Evolutionary conservation across 306 rosid species (phyloP), one percentile per base, ranked within the genome.

Genomic region (Cicer chorassanicum): DNA sequence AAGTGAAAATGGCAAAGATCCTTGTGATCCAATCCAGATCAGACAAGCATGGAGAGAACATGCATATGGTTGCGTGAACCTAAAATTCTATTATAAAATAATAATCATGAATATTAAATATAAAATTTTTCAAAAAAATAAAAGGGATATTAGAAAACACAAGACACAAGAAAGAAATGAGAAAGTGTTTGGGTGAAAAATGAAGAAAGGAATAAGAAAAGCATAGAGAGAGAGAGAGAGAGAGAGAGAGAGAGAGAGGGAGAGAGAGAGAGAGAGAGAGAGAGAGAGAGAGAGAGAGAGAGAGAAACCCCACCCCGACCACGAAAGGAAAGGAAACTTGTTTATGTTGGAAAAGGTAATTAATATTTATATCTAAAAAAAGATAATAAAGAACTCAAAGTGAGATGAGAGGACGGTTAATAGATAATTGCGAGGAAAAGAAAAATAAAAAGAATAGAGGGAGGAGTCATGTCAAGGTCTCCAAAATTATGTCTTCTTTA

Each of bases 11-110:
- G 70, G 84, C 89, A 87, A 85, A 83, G 87, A 91, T 81, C 88
- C 87, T 84, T 86, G 85, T 81, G 97, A 91, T 91, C 95, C 95
- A 91, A 94, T 90, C 97, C 96, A 88, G 96, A 94, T 94, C 96
- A 93, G 97, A 91, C 93, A 89, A 86, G 86, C 83, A 84, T 74
- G 79, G 81, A 64, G 75, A 65, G 85, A 89, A 84, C 90, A 86
- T 82, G 97, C 96, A 91, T 84, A 96, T 87, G 92, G 84, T 73
- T 63, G 85, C 68, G 83, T 76, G 83, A 85, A 85, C 80, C 80
- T 79, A 57, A 76, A 82, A 83, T 81, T 79, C 45, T 34, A 81
- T 55, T 71, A 79, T 63, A 72, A 63, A 73, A 63, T 10, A 44
- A 34, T 11, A 8, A 48, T 18, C 34, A 21, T 4, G 13, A 19